A percentile compares a stretch with the other conserved stretches of the same genome.
phyloP scores from a whole-genome alignment of 352 stramenopile genomes.

The Thalassiosira mediterranea region DNA sequence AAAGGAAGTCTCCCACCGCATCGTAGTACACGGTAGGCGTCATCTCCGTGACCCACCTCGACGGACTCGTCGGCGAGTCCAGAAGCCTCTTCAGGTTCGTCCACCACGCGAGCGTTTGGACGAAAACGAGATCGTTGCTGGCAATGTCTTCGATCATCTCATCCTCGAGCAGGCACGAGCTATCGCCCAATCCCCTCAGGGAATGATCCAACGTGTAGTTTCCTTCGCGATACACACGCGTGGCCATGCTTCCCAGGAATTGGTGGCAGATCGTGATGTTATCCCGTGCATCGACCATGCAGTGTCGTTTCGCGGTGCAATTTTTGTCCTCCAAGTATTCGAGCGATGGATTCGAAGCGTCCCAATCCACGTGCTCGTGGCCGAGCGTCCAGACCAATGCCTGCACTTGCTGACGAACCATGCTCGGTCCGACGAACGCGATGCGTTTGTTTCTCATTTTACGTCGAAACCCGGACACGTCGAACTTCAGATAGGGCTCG shows the following conservation, averaged over 20 bases:
- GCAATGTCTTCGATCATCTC: constrained; percentile 8
- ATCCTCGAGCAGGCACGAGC: constrained; percentile 22
- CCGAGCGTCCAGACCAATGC: too few relatives aligned
- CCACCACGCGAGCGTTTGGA: constrained; percentile 26
- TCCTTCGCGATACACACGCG: constrained; percentile 17
- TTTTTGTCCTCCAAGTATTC: too few relatives aligned
- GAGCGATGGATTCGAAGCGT: too few relatives aligned
- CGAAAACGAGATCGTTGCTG: constrained; percentile 23
- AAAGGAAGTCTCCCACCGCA: constrained; percentile 17
- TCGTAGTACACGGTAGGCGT: constrained; percentile 22
- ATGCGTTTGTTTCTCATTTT: too few relatives aligned
- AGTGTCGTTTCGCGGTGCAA: not conserved
- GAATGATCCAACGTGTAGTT: constrained; percentile 29
- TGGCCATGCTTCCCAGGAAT: constrained; percentile 30
- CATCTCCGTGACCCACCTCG: constrained; percentile 12
- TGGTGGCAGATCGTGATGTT: constrained; percentile 31
- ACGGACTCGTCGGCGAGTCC: constrained; percentile 26
- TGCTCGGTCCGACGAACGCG: too few relatives aligned
- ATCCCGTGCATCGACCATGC: constrained; percentile 8
- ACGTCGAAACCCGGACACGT: too few relatives aligned
- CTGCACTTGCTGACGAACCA: too few relatives aligned
- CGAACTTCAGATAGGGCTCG: too few relatives aligned
- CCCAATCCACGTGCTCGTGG: too few relatives aligned
- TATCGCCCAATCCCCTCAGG: constrained; percentile 9
- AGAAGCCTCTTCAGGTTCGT: not conserved